phyloP scores from a whole-genome alignment of 1,284 basidiomycete genomes.

The Sporisorium sorghi region DNA sequence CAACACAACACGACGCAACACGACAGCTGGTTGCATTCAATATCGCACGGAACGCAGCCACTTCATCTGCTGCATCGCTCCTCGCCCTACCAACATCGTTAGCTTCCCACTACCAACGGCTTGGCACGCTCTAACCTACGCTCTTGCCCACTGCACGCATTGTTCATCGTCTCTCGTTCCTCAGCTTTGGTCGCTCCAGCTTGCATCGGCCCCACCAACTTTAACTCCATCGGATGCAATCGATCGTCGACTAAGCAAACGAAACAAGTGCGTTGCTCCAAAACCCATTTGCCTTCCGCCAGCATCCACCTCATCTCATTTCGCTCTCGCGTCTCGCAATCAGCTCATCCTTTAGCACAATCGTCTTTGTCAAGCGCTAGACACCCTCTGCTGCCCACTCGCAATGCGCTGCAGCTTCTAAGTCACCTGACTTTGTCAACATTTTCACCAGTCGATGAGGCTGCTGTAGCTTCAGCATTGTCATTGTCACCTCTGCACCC shows the following conservation, averaged over 20 bases:
- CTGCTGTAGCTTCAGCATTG: background rate
- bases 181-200: background rate
- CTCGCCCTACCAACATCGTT: constrained; percentile 5
- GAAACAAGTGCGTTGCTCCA: background rate
- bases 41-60: constrained; percentile 9
- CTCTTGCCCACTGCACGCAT: background rate
- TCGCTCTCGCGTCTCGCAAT: constrained; percentile 2
- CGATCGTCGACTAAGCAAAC: constrained; percentile 4
- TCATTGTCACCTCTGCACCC: background rate
- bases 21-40: constrained; percentile 1
- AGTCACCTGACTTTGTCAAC: background rate
- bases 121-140: background rate
- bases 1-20: too few species aligned
- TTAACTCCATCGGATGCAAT: constrained; percentile 1
- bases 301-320: constrained; percentile 11
- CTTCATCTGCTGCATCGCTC: constrained; percentile 21
- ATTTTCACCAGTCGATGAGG: background rate
- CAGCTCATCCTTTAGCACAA: constrained; percentile 9
- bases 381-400: background rate
- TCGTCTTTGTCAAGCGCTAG: constrained; percentile 1
- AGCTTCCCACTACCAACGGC: background rate
- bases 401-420: constrained; percentile 14
- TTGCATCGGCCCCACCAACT: background rate
- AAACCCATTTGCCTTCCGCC: background rate
- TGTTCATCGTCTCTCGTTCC: background rate